Evolutionary conservation across 2,329 filamentous ascomycete species (phyloP).

Genomic region (Exophiala bonariae): DNA sequence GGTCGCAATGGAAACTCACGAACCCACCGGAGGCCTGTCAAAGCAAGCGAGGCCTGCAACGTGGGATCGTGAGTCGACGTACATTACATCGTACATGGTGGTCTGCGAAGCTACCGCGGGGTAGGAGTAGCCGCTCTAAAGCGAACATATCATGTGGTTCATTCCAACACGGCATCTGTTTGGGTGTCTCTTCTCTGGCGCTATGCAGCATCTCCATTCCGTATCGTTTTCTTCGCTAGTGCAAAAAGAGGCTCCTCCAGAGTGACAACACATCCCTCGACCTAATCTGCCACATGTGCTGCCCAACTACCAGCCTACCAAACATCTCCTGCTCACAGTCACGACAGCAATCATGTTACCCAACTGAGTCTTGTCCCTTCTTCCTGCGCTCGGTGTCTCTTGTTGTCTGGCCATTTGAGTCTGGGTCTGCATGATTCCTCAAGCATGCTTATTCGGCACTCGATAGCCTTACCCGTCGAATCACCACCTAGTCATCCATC

Average conservation of each 20-base stretch:
- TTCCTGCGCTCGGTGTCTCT: background rate
- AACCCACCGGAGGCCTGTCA: no score
- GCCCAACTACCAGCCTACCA: no score
- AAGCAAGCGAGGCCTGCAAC: no score
- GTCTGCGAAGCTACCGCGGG: no score
- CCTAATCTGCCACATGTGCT: no score
- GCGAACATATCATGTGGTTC: no score
- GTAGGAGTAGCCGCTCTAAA: no score
- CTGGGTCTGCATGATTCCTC: conserved; percentile 17
- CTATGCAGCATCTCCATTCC: background rate
- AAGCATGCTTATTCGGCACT: conserved; percentile 25
- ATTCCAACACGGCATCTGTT: background rate
- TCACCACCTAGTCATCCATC: conserved; percentile 17
- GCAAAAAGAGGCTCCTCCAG: background rate
- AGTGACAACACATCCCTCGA: conserved; percentile 11
- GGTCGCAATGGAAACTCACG: no score
- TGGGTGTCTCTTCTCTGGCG: conserved; percentile 2
- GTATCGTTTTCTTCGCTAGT: conserved; percentile 10
- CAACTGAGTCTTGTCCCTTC: conserved; percentile 1
- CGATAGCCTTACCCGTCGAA: conserved; percentile 10
- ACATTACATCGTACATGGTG: no score
- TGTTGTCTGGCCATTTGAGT: conserved; percentile 14
- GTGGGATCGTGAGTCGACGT: no score
- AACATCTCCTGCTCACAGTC: background rate
- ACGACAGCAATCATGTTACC: conserved; percentile 12